Conservation (phyloP, 495 filamentous ascomycete genomes). For the Lasiosphaeria miniovina region DNA sequence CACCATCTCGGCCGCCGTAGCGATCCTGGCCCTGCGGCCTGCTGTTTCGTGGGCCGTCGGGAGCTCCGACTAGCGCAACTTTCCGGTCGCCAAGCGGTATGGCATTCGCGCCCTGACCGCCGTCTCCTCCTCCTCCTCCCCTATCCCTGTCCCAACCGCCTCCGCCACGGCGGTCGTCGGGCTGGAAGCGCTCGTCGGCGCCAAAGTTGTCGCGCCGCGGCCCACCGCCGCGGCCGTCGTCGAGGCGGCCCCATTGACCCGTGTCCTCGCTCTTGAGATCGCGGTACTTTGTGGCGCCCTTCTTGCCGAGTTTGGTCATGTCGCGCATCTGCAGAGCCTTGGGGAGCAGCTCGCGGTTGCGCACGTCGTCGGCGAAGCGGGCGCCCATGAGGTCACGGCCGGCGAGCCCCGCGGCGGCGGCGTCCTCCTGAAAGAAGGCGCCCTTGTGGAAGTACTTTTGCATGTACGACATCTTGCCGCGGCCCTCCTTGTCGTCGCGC, state of each 20-base stretch:
- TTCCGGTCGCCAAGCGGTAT: constrained; percentile 58
- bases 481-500: constrained; percentile 78
- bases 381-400: constrained; percentile 78
- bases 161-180: constrained; percentile 43
- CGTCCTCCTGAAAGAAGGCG: constrained; percentile 87
- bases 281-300: constrained; percentile 84
- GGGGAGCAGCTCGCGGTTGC: constrained; percentile 75
- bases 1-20: constrained; percentile 24
- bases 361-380: constrained; percentile 73
- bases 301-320: constrained; percentile 89
- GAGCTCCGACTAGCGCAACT: constrained; percentile 21
- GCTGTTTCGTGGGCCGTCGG: constrained; percentile 35
- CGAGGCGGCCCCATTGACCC: constrained; percentile 70
- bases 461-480: constrained; percentile 86
- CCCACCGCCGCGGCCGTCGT: constrained; percentile 44
- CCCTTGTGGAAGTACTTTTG: constrained; percentile 97
- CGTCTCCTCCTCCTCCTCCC: constrained; percentile 18
- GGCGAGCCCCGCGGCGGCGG: constrained; percentile 67
- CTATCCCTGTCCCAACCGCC: constrained; percentile 38
- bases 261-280: constrained; percentile 93
- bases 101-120: constrained; percentile 57
- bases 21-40: constrained; percentile 25
- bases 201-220: constrained; percentile 45
- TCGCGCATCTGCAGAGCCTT: constrained; percentile 93
- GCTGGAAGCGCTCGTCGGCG: constrained; percentile 67